phyloP scores from a whole-genome alignment of 2,329 filamentous ascomycete genomes.

The Diplodia corticola region DNA sequence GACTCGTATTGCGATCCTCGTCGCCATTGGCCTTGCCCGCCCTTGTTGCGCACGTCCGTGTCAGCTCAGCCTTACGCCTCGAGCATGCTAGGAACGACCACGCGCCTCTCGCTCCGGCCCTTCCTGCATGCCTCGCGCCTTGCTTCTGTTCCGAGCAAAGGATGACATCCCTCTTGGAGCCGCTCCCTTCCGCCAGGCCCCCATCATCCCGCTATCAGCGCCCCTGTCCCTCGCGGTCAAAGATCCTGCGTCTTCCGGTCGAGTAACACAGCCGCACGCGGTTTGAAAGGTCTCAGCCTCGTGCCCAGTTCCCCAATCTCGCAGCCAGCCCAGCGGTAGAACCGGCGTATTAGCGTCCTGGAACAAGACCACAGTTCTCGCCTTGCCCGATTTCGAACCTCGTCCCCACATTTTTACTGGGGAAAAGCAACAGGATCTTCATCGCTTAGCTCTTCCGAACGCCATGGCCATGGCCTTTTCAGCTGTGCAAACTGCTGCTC shows the following conservation, averaged over 20 bases:
- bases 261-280: neutral
- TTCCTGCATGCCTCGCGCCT: neutral
- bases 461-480: neutral
- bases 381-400: neutral
- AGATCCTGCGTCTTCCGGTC: neutral
- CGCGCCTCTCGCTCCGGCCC: neutral
- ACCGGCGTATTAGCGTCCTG: neutral
- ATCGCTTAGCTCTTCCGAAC: neutral
- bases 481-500: neutral
- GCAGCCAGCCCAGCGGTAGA: neutral
- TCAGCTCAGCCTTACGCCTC: conserved; percentile 15
- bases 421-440: neutral
- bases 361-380: neutral
- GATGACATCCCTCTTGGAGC: neutral
- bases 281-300: neutral
- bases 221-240: too few relatives aligned
- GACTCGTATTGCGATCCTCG: neutral
- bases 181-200: conserved; percentile 4
- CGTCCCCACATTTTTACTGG: neutral
- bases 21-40: neutral
- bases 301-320: neutral
- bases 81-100: neutral
- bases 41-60: neutral
- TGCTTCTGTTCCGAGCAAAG: neutral
- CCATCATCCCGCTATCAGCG: neutral